Conservation (phyloP, 164 flowering plant genomes). For the Umbilicus rupestris region DNA sequence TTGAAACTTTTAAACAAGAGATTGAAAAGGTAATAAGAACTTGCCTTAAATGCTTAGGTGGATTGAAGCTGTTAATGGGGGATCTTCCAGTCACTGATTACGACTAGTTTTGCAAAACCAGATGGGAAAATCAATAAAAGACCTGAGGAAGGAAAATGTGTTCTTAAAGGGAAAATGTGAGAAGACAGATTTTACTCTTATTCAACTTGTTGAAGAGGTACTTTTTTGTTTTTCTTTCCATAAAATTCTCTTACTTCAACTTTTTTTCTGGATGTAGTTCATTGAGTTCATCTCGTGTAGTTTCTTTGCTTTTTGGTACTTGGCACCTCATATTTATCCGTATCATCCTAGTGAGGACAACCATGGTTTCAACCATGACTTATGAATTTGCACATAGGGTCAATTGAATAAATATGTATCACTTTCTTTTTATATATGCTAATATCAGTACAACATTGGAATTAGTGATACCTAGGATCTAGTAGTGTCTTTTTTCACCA, state of each 20-base stretch:
- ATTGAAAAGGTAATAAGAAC: conserved; percentile 65
- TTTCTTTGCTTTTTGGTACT: neutral
- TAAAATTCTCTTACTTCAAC: neutral
- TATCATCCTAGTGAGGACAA: no score
- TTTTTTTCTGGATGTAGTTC: no score
- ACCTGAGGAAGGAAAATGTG: conserved; percentile 79
- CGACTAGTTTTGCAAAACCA: neutral
- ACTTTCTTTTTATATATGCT: no score
- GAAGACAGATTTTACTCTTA: conserved; percentile 73
- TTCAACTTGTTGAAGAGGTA: conserved; percentile 91
- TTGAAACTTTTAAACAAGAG: conserved; percentile 90
- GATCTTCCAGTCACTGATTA: neutral
- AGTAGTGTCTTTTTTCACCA: neutral
- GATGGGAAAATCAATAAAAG: conserved; percentile 29
- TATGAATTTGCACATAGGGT: neutral
- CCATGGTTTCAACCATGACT: neutral
- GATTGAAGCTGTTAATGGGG: neutral
- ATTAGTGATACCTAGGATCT: neutral
- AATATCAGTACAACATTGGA: neutral
- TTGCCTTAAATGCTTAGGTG: neutral
- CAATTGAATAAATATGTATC: no score
- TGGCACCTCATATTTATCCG: neutral
- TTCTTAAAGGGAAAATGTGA: conserved; percentile 84
- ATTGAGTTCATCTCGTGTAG: neutral
- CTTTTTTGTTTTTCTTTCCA: neutral